A percentile compares a stretch with the other conserved stretches of the same genome.
Evolutionary conservation across 2,329 filamentous ascomycete genomes (phyloP).

Genomic region (Paraphaeosphaeria sporulosa): DNA sequence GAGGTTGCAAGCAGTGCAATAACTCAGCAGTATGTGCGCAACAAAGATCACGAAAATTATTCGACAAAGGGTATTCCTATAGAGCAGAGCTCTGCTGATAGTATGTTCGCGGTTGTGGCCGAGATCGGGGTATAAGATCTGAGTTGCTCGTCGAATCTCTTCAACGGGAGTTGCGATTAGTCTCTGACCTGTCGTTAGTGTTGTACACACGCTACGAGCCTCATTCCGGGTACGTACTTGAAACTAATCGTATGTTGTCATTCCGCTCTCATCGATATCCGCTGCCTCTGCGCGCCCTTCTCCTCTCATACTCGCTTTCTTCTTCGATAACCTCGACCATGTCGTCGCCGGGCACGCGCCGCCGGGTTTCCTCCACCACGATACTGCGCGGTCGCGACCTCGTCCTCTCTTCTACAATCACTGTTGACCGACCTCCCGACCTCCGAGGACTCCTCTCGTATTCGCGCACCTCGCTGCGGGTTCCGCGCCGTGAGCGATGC

Average conservation of each 20-base stretch:
- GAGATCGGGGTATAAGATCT: background rate
- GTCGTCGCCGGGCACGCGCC: conserved; percentile 58
- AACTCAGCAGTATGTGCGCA: conserved; percentile 1
- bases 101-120: conserved; percentile 1
- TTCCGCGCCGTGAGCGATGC: conserved; percentile 31
- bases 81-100: background rate
- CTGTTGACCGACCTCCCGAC: conserved; percentile 39
- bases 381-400: conserved; percentile 45
- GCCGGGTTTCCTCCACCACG: conserved; percentile 52
- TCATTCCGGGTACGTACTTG: background rate
- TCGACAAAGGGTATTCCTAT: conserved; percentile 4
- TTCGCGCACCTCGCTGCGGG: conserved; percentile 40
- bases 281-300: conserved; percentile 47
- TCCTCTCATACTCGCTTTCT: conserved; percentile 52
- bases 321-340: conserved; percentile 68
- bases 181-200: background rate
- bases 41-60: conserved; percentile 9
- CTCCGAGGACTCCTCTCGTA: conserved; percentile 48
- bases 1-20: background rate
- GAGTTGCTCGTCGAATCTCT: background rate
- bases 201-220: too few species aligned
- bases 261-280: conserved; percentile 58
- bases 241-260: background rate
- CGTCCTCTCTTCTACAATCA: conserved; percentile 50
- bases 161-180: background rate